Conservation (phyloP, 2,329 filamentous ascomycete species). For the Colletotrichum sp. region DNA sequence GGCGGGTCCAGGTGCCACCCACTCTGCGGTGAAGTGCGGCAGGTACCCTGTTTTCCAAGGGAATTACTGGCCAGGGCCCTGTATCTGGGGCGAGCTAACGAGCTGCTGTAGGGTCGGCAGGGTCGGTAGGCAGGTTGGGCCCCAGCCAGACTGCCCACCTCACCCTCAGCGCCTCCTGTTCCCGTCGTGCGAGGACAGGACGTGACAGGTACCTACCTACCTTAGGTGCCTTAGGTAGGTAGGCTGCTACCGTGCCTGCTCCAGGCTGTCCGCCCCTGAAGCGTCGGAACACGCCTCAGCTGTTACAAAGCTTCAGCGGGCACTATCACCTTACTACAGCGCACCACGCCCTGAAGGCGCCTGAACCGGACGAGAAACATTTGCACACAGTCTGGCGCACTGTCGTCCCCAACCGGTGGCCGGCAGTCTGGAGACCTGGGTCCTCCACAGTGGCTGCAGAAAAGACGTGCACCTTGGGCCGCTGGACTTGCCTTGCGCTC, state of each 20-base stretch:
- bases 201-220: not conserved
- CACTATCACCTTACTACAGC: not conserved
- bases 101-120: slow-evolving; percentile 1
- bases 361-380: not conserved
- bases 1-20: slow-evolving; percentile 16
- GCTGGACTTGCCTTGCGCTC: not conserved
- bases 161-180: not conserved
- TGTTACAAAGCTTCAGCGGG: not conserved
- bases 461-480: not conserved
- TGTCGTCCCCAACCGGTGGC: not conserved
- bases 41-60: not conserved
- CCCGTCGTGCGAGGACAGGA: not conserved
- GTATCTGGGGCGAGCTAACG: slow-evolving; percentile 14
- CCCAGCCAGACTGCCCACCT: not conserved
- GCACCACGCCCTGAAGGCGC: not conserved
- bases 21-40: slow-evolving; percentile 14
- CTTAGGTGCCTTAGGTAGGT: not conserved
- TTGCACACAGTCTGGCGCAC: slow-evolving; percentile 6
- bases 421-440: slow-evolving; percentile 1
- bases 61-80: slow-evolving; percentile 8
- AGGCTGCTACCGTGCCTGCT: not conserved
- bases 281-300: not conserved
- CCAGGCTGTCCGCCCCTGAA: not conserved
- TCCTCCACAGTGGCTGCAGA: not conserved
- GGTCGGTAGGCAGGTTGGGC: not conserved